These are phyloP conservation scores for Smittium culicis DNA, from an alignment of 371 early-diverging fungal species.

Conservation along the genomic window DNA sequence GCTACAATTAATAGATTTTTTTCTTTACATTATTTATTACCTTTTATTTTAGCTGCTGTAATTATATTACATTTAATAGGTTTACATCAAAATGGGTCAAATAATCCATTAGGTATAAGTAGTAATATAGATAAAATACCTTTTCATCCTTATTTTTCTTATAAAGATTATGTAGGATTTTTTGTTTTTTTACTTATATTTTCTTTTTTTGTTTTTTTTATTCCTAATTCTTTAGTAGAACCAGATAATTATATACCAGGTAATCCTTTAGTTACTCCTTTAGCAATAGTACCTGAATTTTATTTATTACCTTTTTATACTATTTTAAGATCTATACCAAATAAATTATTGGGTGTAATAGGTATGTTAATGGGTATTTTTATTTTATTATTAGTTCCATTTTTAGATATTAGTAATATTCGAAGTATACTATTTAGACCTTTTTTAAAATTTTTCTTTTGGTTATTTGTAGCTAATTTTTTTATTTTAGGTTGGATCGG, in stretches of 20 bases:
- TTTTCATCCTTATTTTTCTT: conserved; percentile 49
- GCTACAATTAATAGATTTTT: no score
- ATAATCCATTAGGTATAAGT: conserved; percentile 47
- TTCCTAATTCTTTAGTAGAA: conserved; percentile 39
- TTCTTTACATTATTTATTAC: no score
- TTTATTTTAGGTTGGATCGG: conserved; percentile 42
- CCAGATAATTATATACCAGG: conserved; percentile 42
- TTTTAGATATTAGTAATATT: conserved; percentile 36
- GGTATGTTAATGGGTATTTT: conserved; percentile 37
- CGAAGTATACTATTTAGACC: conserved; percentile 44
- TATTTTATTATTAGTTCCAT: conserved; percentile 39
- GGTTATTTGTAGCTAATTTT: conserved; percentile 46
- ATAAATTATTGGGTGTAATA: conserved; percentile 35
- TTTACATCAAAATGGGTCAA: no score
- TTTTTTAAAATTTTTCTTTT: conserved; percentile 41
- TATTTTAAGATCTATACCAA: conserved; percentile 36
- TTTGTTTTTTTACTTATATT: conserved; percentile 39
- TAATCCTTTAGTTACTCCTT: conserved; percentile 41
- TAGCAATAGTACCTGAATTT: conserved; percentile 32
- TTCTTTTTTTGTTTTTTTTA: conserved; percentile 40
- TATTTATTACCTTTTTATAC: conserved; percentile 36
- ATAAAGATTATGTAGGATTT: conserved; percentile 49
- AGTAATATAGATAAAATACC: conserved; percentile 43
- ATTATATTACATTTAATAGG: no score
- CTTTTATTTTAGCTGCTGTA: no score